phyloP scores from a whole-genome alignment of 2,329 filamentous ascomycete genomes.

The Clonostachys rosea region DNA sequence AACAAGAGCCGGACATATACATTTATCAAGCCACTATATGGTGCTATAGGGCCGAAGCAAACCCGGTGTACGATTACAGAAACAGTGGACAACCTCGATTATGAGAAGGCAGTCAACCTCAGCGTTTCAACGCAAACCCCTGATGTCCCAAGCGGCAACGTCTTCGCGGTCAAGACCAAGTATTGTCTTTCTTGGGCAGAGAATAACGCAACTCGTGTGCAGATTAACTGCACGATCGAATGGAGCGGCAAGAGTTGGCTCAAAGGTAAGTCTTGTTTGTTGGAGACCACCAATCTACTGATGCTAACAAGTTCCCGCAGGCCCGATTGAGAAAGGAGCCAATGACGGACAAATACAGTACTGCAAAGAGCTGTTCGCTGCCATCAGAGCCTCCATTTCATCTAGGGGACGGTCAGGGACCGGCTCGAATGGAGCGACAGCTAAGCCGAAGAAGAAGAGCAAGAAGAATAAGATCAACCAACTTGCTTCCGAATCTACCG shows the following conservation, averaged over 20 bases:
- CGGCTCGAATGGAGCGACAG: slow-evolving; percentile 31
- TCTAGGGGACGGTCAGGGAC: slow-evolving; percentile 52
- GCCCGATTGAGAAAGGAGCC: slow-evolving; percentile 92
- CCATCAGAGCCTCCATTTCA: slow-evolving; percentile 68
- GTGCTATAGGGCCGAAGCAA: slow-evolving; percentile 82
- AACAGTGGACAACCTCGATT: slow-evolving; percentile 76
- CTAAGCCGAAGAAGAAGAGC: slow-evolving; percentile 59
- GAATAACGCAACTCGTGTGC: slow-evolving; percentile 76
- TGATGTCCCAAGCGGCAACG: slow-evolving; percentile 89
- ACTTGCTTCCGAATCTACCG: slow-evolving; percentile 32
- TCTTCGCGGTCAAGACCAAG: slow-evolving; percentile 88
- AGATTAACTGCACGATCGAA: slow-evolving; percentile 87
- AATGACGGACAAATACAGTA: slow-evolving; percentile 85
- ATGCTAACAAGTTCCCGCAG: slow-evolving; percentile 33
- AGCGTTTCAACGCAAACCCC: slow-evolving; percentile 82
- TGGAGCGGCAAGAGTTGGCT: slow-evolving; percentile 99
- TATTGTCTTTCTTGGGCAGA: slow-evolving; percentile 94
- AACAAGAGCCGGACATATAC: slow-evolving; percentile 71
- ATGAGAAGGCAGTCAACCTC: slow-evolving; percentile 84
- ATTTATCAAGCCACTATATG: slow-evolving; percentile 88
- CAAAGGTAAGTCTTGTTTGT: slow-evolving; percentile 60
- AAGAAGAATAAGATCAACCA: slow-evolving; percentile 36
- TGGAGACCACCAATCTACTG: background rate
- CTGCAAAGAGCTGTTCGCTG: slow-evolving; percentile 72
- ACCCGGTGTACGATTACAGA: slow-evolving; percentile 92